These are phyloP conservation scores for Mallotus nudiflorus DNA, from an alignment of 345 rosid genomes.

Conservation along the genomic window DNA sequence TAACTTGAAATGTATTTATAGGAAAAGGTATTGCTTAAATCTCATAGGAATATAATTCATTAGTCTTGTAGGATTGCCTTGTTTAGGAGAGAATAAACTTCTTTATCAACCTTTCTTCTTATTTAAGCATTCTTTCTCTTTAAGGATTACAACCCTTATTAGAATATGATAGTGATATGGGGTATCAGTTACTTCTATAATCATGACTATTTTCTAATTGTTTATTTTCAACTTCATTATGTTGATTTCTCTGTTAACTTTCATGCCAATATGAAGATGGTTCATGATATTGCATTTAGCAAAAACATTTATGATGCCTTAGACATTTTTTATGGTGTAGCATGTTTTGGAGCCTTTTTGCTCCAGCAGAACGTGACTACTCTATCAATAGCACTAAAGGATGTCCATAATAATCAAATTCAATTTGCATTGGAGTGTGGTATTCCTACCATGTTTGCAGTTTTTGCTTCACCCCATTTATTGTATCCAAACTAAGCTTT, in stretches of 20 bases:
- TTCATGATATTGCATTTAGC: conserved; percentile 66
- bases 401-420: conserved; percentile 53
- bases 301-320: conserved; percentile 41
- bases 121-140: too few relatives aligned
- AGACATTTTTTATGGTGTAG: conserved; percentile 66
- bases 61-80: too few relatives aligned
- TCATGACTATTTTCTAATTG: background rate
- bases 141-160: too few relatives aligned
- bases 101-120: too few relatives aligned
- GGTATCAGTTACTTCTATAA: background rate
- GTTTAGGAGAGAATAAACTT: too few relatives aligned
- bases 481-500: conserved; percentile 71
- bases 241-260: conserved; percentile 29
- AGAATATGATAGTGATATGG: too few relatives aligned
- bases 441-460: conserved; percentile 64
- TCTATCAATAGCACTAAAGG: conserved; percentile 57
- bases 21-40: too few relatives aligned
- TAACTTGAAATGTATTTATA: too few relatives aligned
- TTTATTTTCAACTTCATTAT: conserved; percentile 10
- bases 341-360: conserved; percentile 67
- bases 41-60: too few relatives aligned
- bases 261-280: conserved; percentile 52
- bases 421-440: conserved; percentile 75
- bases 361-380: conserved; percentile 52
- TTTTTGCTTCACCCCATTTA: conserved; percentile 45